Evolutionary conservation across 2,329 filamentous ascomycete genomes (phyloP).

Genomic region (Lecanicillium sp.): DNA sequence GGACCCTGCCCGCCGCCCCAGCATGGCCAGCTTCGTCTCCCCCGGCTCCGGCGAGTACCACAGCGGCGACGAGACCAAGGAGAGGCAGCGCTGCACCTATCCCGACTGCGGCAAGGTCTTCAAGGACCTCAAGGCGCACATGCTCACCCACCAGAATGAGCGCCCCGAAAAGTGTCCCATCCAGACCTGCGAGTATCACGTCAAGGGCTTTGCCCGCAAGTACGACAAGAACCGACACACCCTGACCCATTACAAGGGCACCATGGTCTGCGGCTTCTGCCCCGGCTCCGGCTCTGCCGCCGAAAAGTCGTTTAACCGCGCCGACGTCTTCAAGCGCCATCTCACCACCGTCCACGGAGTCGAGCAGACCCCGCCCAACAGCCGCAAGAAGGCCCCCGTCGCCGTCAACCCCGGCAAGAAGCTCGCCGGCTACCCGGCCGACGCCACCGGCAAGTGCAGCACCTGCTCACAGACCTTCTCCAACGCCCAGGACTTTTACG

Average conservation of each 20-base stretch:
- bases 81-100: constrained; percentile 68
- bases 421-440: constrained; percentile 61
- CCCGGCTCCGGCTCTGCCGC: constrained; percentile 79
- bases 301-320: constrained; percentile 93
- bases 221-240: constrained; percentile 97
- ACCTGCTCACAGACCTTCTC: constrained; percentile 86
- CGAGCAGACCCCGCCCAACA: constrained; percentile 87
- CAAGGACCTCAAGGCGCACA: constrained; percentile 89
- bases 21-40: constrained; percentile 64
- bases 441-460: constrained; percentile 88
- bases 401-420: constrained; percentile 48
- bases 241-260: constrained; percentile 92
- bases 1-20: constrained; percentile 49
- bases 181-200: constrained; percentile 81
- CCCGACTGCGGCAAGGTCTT: constrained; percentile 79
- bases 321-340: constrained; percentile 93
- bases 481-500: constrained; percentile 96
- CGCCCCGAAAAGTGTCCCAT: constrained; percentile 93
- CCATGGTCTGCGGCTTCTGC: constrained; percentile 94
- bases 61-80: constrained; percentile 57
- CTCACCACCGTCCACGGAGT: constrained; percentile 85
- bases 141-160: constrained; percentile 88
- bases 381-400: constrained; percentile 59
- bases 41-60: constrained; percentile 49
- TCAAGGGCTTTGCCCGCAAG: constrained; percentile 87